Conservation (phyloP, 1,284 basidiomycete species). For the Cutaneotrichosporon curvatum region DNA sequence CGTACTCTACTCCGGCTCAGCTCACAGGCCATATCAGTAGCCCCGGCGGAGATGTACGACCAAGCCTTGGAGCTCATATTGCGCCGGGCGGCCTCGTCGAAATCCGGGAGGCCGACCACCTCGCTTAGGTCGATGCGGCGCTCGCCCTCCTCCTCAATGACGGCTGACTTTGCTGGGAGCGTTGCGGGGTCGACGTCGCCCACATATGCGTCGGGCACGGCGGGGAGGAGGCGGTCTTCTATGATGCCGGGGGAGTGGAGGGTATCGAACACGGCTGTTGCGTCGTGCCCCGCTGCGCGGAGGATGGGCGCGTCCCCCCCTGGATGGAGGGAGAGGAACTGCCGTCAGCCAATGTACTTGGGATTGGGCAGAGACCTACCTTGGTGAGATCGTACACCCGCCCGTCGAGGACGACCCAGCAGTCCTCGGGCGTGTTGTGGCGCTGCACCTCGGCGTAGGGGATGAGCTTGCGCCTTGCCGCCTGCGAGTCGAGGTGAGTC, state of each 20-base stretch:
- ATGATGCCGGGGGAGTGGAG: conserved; percentile 44
- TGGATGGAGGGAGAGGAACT: conserved; percentile 42
- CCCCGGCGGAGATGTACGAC: conserved; percentile 45
- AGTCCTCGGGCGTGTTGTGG: conserved; percentile 52
- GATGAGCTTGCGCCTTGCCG: conserved; percentile 30
- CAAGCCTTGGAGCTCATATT: conserved; percentile 42
- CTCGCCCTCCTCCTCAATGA: conserved; percentile 15
- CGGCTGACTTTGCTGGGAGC: conserved; percentile 15
- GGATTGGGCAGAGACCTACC: background rate
- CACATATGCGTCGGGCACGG: conserved; percentile 11
- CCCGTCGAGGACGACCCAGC: conserved; percentile 75
- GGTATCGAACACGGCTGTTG: conserved; percentile 36
- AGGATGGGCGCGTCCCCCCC: conserved; percentile 37
- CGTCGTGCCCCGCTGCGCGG: conserved; percentile 41
- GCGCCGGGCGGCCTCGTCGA: conserved; percentile 39
- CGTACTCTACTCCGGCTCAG: background rate
- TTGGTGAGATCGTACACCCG: conserved; percentile 57
- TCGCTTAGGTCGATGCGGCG: conserved; percentile 33
- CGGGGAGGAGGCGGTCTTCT: conserved; percentile 35
- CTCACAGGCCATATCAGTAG: conserved; percentile 44
- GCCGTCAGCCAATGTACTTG: background rate
- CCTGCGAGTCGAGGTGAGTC: background rate
- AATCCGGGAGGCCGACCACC: conserved; percentile 45
- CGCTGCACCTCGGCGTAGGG: conserved; percentile 52
- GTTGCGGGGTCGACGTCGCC: conserved; percentile 30